phyloP scores from a whole-genome alignment of 768 basidiomycete species.

The Mycena kentingensis region DNA sequence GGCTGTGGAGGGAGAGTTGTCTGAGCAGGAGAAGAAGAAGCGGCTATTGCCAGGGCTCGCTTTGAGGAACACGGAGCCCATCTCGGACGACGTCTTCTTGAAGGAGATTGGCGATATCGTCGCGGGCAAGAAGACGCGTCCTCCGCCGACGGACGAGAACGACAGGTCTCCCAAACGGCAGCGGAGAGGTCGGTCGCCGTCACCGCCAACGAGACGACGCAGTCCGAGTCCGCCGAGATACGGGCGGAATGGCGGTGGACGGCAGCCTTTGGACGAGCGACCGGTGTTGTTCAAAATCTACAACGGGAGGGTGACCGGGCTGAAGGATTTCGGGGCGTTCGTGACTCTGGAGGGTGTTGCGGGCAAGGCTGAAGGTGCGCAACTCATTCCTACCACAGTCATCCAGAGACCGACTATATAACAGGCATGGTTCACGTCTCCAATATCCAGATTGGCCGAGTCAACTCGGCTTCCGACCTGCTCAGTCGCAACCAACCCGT shows the following conservation, averaged over 20 bases:
- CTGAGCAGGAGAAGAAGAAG: slow-evolving; percentile 75
- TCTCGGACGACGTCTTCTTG: slow-evolving; percentile 78
- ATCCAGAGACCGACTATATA: slow-evolving; percentile 10
- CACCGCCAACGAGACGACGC: slow-evolving; percentile 45
- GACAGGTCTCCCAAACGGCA: slow-evolving; percentile 61
- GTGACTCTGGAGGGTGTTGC: slow-evolving; percentile 84
- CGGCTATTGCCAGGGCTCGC: slow-evolving; percentile 91
- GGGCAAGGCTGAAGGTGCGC: slow-evolving; percentile 86
- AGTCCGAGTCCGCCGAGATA: slow-evolving; percentile 63
- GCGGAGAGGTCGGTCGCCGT: slow-evolving; percentile 52
- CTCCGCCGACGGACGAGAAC: slow-evolving; percentile 42
- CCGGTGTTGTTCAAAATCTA: slow-evolving; percentile 96
- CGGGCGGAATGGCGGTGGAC: slow-evolving; percentile 39
- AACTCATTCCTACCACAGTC: not conserved
- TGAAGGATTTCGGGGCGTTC: slow-evolving; percentile 97
- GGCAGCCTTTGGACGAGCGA: slow-evolving; percentile 62
- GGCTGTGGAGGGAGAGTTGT: slow-evolving; percentile 34
- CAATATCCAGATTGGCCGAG: slow-evolving; percentile 83
- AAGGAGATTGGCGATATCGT: slow-evolving; percentile 91
- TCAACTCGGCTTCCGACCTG: slow-evolving; percentile 85
- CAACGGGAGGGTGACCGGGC: slow-evolving; percentile 75
- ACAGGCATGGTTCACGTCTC: slow-evolving; percentile 98
- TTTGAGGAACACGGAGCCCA: slow-evolving; percentile 69
- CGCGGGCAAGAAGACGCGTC: slow-evolving; percentile 62
- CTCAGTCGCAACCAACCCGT: slow-evolving; percentile 82